Percentiles rank a stretch among this genome's conserved stretches.
phyloP scores from a whole-genome alignment of 306 rosid genomes.

The Corylus americana region DNA sequence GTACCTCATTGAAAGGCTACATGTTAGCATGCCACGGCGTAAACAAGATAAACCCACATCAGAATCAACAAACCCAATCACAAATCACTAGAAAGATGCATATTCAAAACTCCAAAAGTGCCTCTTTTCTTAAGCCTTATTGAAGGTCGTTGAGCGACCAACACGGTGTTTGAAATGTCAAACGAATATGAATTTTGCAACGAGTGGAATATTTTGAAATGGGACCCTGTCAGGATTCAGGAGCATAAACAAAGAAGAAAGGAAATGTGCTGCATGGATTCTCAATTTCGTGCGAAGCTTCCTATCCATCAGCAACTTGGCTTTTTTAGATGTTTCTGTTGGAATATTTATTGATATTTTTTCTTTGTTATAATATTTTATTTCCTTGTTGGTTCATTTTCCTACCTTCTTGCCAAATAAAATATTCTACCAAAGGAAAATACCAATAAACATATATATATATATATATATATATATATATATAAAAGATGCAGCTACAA shows the following conservation, averaged over 20 bases:
- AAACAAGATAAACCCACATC: constrained; percentile 21
- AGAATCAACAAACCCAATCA: constrained; percentile 8
- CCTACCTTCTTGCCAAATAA: too few relatives aligned
- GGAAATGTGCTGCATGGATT: not conserved
- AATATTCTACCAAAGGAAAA: too few relatives aligned
- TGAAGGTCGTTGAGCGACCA: constrained; percentile 13
- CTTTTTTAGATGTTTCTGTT: not conserved
- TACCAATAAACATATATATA: too few relatives aligned
- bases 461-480: too few relatives aligned
- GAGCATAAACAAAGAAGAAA: constrained; percentile 16
- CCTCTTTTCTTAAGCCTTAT: constrained; percentile 15
- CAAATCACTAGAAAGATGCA: not conserved
- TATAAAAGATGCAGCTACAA: too few relatives aligned
- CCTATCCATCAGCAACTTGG: constrained; percentile 13
- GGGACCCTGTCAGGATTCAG: not conserved
- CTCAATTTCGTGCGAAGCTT: constrained; percentile 35
- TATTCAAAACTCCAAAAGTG: not conserved
- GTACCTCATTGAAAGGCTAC: constrained; percentile 10
- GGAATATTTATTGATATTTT: too few relatives aligned
- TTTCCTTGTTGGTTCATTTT: too few relatives aligned
- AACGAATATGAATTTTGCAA: not conserved
- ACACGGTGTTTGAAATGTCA: not conserved
- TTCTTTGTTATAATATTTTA: too few relatives aligned
- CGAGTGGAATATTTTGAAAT: not conserved
- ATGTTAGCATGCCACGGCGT: constrained; percentile 1